Conservation (phyloP, 2,329 filamentous ascomycete genomes). For the Stagonosporopsis cucurbitacearum region DNA sequence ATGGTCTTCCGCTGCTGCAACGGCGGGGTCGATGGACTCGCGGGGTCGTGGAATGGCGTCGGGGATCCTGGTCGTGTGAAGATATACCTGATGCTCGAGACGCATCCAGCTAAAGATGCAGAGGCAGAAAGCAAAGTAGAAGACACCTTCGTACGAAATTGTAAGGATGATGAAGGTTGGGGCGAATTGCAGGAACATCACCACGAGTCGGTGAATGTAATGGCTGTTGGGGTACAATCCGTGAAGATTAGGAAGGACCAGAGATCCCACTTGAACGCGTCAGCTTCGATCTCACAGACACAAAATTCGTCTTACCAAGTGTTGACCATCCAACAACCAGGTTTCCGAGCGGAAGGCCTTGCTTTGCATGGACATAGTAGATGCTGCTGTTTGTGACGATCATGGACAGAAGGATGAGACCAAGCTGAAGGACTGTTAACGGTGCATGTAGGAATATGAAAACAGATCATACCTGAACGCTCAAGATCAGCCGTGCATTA, state of each 20-base stretch:
- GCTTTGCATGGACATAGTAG: slow-evolving; percentile 82
- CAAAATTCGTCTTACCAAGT: slow-evolving; percentile 61
- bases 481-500: slow-evolving; percentile 66
- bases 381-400: slow-evolving; percentile 86
- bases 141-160: slow-evolving; percentile 95
- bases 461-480: slow-evolving; percentile 64
- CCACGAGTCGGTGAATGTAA: slow-evolving; percentile 86
- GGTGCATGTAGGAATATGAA: too few species aligned
- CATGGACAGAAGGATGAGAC: slow-evolving; percentile 80
- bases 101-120: slow-evolving; percentile 87
- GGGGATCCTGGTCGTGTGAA: slow-evolving; percentile 40
- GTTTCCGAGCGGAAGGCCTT: slow-evolving; percentile 85
- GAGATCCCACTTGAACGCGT: slow-evolving; percentile 67
- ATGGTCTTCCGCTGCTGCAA: slow-evolving; percentile 43
- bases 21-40: slow-evolving; percentile 49
- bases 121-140: slow-evolving; percentile 88
- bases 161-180: slow-evolving; percentile 95
- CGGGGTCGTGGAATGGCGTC: slow-evolving; percentile 18
- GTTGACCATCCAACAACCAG: slow-evolving; percentile 86
- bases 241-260: slow-evolving; percentile 82
- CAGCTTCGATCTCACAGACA: slow-evolving; percentile 2
- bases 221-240: slow-evolving; percentile 79
- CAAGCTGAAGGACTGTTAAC: slow-evolving; percentile 58
- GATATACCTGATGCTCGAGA: slow-evolving; percentile 80
- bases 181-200: slow-evolving; percentile 91